These are phyloP conservation scores for Asparagopsis taxiformis DNA, from an alignment of 31 red algal species.

Conservation along the genomic window DNA sequence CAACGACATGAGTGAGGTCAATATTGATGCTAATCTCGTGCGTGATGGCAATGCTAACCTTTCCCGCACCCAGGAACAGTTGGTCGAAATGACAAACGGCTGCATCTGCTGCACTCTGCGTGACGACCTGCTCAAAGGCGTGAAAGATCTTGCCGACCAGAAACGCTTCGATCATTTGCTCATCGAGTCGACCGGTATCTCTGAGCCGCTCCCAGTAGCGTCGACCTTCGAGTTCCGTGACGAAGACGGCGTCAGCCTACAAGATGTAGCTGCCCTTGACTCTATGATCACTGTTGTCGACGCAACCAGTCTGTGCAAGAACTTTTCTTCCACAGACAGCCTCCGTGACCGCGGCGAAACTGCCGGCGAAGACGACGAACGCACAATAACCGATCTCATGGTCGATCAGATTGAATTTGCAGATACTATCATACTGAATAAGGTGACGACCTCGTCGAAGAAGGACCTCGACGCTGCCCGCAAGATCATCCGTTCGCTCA, in stretches of 20 bases:
- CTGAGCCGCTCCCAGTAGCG: constrained; percentile 51
- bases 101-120: constrained; percentile 74
- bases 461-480: constrained; percentile 11
- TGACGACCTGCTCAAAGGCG: constrained; percentile 38
- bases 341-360: constrained; percentile 16
- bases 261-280: constrained; percentile 41
- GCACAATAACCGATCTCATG: constrained; percentile 23
- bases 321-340: constrained; percentile 20
- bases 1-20: constrained; percentile 73
- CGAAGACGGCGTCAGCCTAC: constrained; percentile 8
- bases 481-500: constrained; percentile 38
- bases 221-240: constrained; percentile 18
- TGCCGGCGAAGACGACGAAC: constrained; percentile 12
- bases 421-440: constrained; percentile 54
- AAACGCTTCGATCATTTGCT: constrained; percentile 50
- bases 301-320: constrained; percentile 20
- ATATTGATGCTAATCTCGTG: constrained; percentile 68
- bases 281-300: constrained; percentile 65
- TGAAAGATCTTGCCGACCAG: constrained; percentile 15
- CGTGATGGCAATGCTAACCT: constrained; percentile 12
- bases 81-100: constrained; percentile 78
- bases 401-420: constrained; percentile 61
- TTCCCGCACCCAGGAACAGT: constrained; percentile 7
- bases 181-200: constrained; percentile 65
- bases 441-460: constrained; percentile 15